phyloP scores from a whole-genome alignment of 176 grass and related monocot genomes.

The Melocanna baccifera region DNA sequence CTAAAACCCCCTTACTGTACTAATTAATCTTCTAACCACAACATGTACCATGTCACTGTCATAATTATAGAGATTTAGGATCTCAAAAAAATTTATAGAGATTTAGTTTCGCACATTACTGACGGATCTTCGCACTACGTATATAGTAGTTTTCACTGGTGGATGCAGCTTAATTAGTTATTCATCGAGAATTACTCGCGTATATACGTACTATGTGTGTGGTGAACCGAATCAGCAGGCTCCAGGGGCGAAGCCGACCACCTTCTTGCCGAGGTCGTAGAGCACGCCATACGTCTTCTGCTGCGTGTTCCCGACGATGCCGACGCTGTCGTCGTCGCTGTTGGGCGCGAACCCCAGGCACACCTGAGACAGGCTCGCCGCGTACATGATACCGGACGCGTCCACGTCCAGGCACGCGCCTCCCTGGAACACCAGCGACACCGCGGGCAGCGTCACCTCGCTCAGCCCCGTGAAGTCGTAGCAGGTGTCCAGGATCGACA shows the following conservation, averaged over 20 bases:
- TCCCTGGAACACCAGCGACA: slow-evolving; percentile 54
- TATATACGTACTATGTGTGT: background rate
- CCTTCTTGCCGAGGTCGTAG: slow-evolving; percentile 55
- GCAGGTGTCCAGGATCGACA: slow-evolving; percentile 54
- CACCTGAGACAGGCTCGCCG: slow-evolving; percentile 34
- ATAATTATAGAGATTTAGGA: background rate
- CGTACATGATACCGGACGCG: slow-evolving; percentile 55
- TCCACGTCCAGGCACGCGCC: slow-evolving; percentile 46
- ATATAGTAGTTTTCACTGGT: background rate
- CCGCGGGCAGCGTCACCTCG: slow-evolving; percentile 31
- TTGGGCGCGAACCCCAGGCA: slow-evolving; percentile 75
- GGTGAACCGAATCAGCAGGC: background rate
- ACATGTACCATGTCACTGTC: no score
- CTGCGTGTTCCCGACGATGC: slow-evolving; percentile 77
- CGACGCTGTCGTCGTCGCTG: background rate
- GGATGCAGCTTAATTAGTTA: background rate
- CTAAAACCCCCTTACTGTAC: no score
- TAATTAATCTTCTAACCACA: no score
- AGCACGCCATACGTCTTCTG: slow-evolving; percentile 65
- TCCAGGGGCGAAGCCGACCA: slow-evolving; percentile 55
- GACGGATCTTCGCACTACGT: background rate
- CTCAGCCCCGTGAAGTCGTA: slow-evolving; percentile 47
- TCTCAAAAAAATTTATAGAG: no score
- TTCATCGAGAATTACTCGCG: background rate
- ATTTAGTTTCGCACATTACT: background rate